Conservation (phyloP, 148 eudicot species). For the Amaranthus cruentus region DNA sequence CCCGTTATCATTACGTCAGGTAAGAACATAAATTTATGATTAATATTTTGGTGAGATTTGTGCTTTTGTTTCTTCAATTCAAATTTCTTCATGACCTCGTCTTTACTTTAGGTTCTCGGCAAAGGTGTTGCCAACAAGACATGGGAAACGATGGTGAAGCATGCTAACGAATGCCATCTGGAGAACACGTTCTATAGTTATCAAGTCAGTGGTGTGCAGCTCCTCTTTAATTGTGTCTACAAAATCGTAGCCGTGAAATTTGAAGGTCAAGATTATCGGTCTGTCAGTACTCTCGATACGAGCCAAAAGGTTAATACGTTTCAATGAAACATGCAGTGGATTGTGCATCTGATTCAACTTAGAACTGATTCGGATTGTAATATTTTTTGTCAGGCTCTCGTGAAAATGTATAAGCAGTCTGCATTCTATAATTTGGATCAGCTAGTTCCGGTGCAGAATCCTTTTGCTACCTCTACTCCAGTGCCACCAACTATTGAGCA, state of each 20-base stretch:
- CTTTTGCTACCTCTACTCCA: constrained; percentile 8
- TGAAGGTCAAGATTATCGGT: constrained; percentile 18
- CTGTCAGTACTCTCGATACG: constrained; percentile 17
- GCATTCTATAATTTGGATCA: constrained; percentile 38
- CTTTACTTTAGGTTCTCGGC: constrained; percentile 43
- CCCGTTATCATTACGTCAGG: constrained; percentile 37
- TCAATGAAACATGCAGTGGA: not conserved
- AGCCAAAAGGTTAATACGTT: constrained; percentile 22
- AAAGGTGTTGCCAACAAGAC: constrained; percentile 48
- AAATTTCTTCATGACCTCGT: not conserved
- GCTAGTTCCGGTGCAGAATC: constrained; percentile 29
- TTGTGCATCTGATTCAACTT: not conserved
- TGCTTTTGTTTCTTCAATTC: not conserved
- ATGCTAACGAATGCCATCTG: constrained; percentile 54
- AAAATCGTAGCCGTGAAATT: constrained; percentile 28
- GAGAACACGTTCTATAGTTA: constrained; percentile 39
- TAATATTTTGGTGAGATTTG: not conserved
- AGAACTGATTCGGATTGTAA: not conserved
- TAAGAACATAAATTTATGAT: constrained; percentile 28
- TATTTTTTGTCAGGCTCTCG: constrained; percentile 39
- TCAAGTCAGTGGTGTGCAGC: constrained; percentile 16
- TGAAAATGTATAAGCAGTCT: constrained; percentile 46
- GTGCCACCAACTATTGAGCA: constrained; percentile 16
- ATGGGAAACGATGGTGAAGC: constrained; percentile 65
- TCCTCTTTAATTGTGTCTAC: constrained; percentile 31